Evolutionary conservation across 495 filamentous ascomycete genomes (phyloP), one percentile per base, ranked within the genome.

Genomic region (Penicillium maclennaniae): DNA sequence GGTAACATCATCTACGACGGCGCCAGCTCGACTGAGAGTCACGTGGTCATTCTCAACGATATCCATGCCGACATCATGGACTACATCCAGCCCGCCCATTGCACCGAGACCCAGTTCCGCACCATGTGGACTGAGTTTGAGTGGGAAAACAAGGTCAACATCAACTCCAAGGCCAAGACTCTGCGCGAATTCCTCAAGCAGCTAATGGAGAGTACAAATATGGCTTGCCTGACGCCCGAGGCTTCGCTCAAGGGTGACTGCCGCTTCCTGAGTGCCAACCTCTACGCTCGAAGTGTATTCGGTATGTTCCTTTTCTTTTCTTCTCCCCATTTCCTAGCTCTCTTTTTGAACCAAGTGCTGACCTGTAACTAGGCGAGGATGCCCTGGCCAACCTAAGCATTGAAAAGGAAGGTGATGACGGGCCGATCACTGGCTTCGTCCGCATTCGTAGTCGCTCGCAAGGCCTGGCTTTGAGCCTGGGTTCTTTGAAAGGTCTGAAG

Each of bases 91-190:
- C 95, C 95, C 7, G 95, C 93, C 12, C 81, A 89, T 39, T 99
- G 95, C 78, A 92, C 89, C 14, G 95, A 99, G 78, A 97, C 92
- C 31, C 91, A 97, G 65, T 99, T 99, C 85, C 83, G 95, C 34
- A 95, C 91, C 20, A 99, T 99, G 95, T 99, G 95, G 95, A 97
- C 95, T 28, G 95, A 99, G 64, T 99, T 99, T 56, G 95, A 99
- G 71, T 99, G 95, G 95, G 95, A 99, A 79, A 99, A 99, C 78
- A 99, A 99, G 82, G 93, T 99, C 65, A 97, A 97, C 75, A 97
- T 97, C 74, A 96, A 95, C 70, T 91, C 88, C 58, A 96, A 97
- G 77, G 91, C 90, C 58, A 95, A 95, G 80, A 87, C 77, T 26
- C 78, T 99, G 47, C 83, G 95, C 43, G 92, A 95, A 9, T 99